Evolutionary conservation across 2,329 filamentous ascomycete species (phyloP), one percentile per base, ranked within the genome.

Genomic region (Aspergillus bombycis): DNA sequence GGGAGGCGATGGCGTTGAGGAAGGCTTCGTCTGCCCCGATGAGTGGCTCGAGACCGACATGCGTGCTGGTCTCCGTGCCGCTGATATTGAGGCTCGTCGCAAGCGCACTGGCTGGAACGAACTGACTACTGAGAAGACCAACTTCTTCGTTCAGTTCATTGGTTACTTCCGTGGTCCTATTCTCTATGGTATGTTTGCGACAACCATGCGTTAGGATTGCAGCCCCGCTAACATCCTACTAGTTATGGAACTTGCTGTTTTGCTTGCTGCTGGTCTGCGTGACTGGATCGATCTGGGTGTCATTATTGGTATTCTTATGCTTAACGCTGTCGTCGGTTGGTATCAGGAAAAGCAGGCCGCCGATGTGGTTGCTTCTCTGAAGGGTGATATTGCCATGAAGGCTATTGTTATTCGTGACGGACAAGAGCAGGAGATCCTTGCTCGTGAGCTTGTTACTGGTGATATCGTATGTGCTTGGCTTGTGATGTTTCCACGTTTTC

Each of bases 331-430:
- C 67, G 90, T 92, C 77, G 90, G 90, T 83, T 92, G 89, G 87
- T 92, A 92, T 78, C 90, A 92, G 78, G 90, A 92, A 80, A 92
- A 92, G 83, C 89, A 92, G 80, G 90, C 90, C 71, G 90, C 89
- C 69, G 90, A 92, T 79, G 89, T 92, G 73, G 89, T 91, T 72
- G 89, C 89, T 62, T 87, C 83, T 67, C 81, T 92, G 66, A 92
- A 92, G 83, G 90, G 90, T 81, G 90, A 92, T 74, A 92, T 93
- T 74, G 90, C 90, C 72, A 90, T 92, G 88, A 89, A 87, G 80
- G 86, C 88, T 55, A 83, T 81, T 66, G 88, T 90, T 72, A 79
- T 92, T 70, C 89, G 90, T 73, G 84, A 91, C 74, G 89, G 90
- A 65, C 80, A 82, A 65, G 88, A 91, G 79, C 80, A 88, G 71